Conservation (phyloP, 306 rosid genomes). For the Alnus glutinosa region DNA sequence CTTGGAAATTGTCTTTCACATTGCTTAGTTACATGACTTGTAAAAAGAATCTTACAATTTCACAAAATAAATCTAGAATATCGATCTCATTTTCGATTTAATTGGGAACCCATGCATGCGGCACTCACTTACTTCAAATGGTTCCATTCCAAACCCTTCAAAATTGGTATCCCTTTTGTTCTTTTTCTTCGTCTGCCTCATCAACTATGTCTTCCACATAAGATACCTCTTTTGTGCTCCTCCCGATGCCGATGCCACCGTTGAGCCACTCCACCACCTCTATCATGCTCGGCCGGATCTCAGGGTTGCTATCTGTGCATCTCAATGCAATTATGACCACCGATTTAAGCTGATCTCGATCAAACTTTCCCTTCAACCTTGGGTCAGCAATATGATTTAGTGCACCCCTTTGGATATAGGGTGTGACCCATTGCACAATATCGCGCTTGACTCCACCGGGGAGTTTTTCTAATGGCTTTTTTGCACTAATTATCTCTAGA, state of each 20-base stretch:
- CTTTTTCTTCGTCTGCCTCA: conserved; percentile 24
- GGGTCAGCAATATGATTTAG: conserved; percentile 62
- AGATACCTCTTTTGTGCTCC: conserved; percentile 23
- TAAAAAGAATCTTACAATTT: neutral
- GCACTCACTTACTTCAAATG: conserved; percentile 15
- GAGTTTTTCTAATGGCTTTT: conserved; percentile 84
- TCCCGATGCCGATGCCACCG: conserved; percentile 12
- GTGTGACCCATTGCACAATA: conserved; percentile 79
- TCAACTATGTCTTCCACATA: conserved; percentile 17
- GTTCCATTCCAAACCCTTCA: conserved; percentile 35
- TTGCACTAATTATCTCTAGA: conserved; percentile 65
- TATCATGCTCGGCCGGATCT: conserved; percentile 58
- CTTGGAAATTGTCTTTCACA: neutral
- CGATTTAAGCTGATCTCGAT: conserved; percentile 42
- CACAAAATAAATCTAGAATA: neutral
- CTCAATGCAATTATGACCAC: conserved; percentile 46
- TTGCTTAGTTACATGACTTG: neutral
- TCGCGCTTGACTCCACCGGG: conserved; percentile 75
- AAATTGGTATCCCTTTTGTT: conserved; percentile 34
- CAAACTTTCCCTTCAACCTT: conserved; percentile 52
- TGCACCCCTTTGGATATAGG: conserved; percentile 50
- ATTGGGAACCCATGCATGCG: neutral
- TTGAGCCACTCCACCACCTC: conserved; percentile 66
- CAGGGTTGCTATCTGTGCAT: conserved; percentile 52
- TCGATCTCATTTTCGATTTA: conserved; percentile 38